phyloP scores from a whole-genome alignment of 495 filamentous ascomycete genomes.

The Collariella sp. region DNA sequence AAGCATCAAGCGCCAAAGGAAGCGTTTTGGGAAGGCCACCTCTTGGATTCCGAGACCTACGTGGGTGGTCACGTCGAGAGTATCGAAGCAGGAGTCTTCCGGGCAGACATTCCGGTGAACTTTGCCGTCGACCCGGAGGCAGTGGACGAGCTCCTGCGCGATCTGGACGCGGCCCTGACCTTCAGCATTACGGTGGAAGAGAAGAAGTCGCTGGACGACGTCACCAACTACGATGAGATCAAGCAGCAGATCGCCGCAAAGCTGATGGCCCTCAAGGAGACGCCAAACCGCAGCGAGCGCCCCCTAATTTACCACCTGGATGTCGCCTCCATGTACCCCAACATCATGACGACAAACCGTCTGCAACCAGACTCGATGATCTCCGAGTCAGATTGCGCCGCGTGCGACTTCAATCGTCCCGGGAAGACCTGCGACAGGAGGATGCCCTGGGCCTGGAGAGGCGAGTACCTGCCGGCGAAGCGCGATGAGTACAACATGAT shows the following conservation, averaged over 20 bases:
- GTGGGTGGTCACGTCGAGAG: conserved; percentile 98
- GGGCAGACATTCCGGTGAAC: conserved; percentile 86
- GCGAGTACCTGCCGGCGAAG: conserved; percentile 93
- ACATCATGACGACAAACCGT: conserved; percentile 99
- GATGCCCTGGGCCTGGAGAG: conserved; percentile 96
- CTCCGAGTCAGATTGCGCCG: conserved; percentile 86
- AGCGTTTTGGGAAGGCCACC: conserved; percentile 91
- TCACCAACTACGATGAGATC: conserved; percentile 88
- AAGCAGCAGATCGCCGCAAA: conserved; percentile 71
- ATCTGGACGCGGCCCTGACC: conserved; percentile 82
- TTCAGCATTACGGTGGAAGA: conserved; percentile 93
- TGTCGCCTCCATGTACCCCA: conserved; percentile 98
- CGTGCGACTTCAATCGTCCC: conserved; percentile 96
- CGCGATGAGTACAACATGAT: conserved; percentile 99
- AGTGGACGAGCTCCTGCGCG: conserved; percentile 76
- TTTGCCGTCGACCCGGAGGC: conserved; percentile 82
- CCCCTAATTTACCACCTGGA: conserved; percentile 97
- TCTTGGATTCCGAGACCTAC: conserved; percentile 95
- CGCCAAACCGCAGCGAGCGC: conserved; percentile 70
- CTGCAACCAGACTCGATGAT: conserved; percentile 98
- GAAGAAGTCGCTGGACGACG: conserved; percentile 84
- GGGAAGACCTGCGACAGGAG: conserved; percentile 95
- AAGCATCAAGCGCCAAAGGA: conserved; percentile 90
- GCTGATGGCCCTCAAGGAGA: conserved; percentile 65
- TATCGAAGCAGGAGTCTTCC: conserved; percentile 97